These are phyloP conservation scores for Fusarium fracticaudum DNA, from an alignment of 2,329 filamentous ascomycete species.

Conservation along the genomic window DNA sequence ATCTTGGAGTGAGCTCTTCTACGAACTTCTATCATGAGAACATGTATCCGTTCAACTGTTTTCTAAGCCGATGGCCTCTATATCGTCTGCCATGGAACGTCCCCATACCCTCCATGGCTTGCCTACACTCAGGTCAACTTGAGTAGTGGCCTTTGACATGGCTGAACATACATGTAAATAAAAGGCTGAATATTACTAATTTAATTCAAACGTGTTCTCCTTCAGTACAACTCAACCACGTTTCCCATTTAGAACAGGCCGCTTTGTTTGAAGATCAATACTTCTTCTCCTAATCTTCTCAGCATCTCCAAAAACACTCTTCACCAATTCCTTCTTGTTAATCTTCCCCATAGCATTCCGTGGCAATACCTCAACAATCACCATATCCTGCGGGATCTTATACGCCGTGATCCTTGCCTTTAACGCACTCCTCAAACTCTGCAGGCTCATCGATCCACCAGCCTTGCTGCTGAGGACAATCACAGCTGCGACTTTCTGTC, in stretches of 20 bases:
- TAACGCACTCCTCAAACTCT: constrained; percentile 80
- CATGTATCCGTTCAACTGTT: background rate
- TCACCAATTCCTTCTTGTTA: constrained; percentile 74
- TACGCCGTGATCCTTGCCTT: constrained; percentile 81
- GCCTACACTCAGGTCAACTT: rapidly evolving
- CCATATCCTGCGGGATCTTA: constrained; percentile 92
- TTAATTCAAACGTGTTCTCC: too few relatives aligned
- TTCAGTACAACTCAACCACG: background rate
- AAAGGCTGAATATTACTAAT: background rate
- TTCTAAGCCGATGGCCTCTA: background rate
- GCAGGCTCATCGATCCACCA: constrained; percentile 68
- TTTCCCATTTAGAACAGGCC: background rate
- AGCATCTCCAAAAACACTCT: constrained; percentile 59
- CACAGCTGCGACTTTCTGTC: constrained; percentile 91
- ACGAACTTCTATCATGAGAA: background rate
- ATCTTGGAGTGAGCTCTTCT: background rate
- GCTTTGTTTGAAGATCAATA: background rate
- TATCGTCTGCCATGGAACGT: rapidly evolving
- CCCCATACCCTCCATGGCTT: rapidly evolving
- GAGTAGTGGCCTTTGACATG: rapidly evolving
- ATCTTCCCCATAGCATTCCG: constrained; percentile 98
- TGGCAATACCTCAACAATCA: constrained; percentile 80
- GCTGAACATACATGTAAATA: background rate
- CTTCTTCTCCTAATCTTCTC: constrained; percentile 11
- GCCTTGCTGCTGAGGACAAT: constrained; percentile 73